Evolutionary conservation across 2,329 filamentous ascomycete genomes (phyloP).

Genomic region (Stagonosporopsis tanaceti): DNA sequence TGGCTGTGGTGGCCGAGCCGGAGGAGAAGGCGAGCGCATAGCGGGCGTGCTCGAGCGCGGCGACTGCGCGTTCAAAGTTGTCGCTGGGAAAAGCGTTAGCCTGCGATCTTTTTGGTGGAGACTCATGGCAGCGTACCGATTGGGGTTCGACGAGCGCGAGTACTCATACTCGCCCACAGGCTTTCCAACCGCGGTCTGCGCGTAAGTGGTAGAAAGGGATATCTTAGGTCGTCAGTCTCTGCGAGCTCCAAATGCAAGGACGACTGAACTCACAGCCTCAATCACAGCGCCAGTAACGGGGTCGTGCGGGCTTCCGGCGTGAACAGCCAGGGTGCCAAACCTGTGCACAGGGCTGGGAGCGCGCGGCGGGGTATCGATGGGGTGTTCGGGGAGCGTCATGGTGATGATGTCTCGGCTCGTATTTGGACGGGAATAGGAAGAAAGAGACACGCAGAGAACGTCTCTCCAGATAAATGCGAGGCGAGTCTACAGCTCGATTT

Average conservation of each 20-base stretch:
- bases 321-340: slow-evolving; percentile 94
- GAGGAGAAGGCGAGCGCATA: slow-evolving; percentile 95
- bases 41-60: slow-evolving; percentile 89
- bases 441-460: not conserved
- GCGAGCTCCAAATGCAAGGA: not conserved
- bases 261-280: slow-evolving; percentile 66
- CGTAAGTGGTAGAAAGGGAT: slow-evolving; percentile 94
- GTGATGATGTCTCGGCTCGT: slow-evolving; percentile 3
- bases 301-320: slow-evolving; percentile 91
- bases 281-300: slow-evolving; percentile 94
- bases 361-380: slow-evolving; percentile 76
- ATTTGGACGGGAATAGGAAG: not conserved
- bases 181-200: slow-evolving; percentile 86
- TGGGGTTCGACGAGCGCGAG: slow-evolving; percentile 91
- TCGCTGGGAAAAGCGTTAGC: slow-evolving; percentile 59
- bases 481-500: slow-evolving; percentile 16
- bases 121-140: slow-evolving; percentile 61
- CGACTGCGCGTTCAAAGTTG: slow-evolving; percentile 92
- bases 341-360: slow-evolving; percentile 76
- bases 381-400: slow-evolving; percentile 57
- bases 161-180: slow-evolving; percentile 93
- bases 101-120: not conserved
- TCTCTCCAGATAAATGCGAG: slow-evolving; percentile 8
- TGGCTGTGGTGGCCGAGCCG: slow-evolving; percentile 91
- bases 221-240: slow-evolving; percentile 62